Evolutionary conservation across 2,329 filamentous ascomycete genomes (phyloP).

Genomic region (Neospermospora avenae): DNA sequence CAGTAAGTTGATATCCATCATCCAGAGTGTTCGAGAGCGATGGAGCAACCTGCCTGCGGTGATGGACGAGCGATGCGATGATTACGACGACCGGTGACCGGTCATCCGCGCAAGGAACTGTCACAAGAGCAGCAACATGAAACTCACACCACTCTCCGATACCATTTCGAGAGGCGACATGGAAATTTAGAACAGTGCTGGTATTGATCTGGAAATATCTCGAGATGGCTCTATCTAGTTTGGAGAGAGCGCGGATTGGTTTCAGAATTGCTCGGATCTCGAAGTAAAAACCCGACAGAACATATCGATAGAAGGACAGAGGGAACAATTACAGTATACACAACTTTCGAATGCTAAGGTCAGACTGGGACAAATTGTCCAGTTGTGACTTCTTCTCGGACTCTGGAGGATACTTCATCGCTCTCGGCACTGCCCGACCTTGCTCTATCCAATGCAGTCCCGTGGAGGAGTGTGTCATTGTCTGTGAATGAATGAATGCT

Average conservation of each 20-base stretch:
- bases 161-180: background rate
- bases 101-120: background rate
- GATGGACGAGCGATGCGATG: constrained; percentile 5
- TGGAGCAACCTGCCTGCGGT: constrained; percentile 21
- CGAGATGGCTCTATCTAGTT: constrained; percentile 5
- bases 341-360: background rate
- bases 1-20: constrained; percentile 58
- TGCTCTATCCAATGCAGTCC: too few species aligned
- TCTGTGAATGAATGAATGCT: constrained; percentile 24
- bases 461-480: too few species aligned
- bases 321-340: background rate
- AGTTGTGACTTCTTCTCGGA: background rate
- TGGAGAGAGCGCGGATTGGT: constrained; percentile 18
- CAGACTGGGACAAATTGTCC: background rate
- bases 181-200: background rate
- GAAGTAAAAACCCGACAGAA: background rate
- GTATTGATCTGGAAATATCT: background rate
- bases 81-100: background rate
- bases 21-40: constrained; percentile 11
- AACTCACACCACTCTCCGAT: background rate
- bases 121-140: background rate
- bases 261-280: constrained; percentile 16
- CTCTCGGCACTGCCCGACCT: background rate
- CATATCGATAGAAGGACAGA: background rate
- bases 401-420: constrained; percentile 3